Evolutionary conservation across 192 early-diverging fungal genomes (phyloP), one percentile per base, ranked within the genome.

Genomic region (Coemansia sp.): DNA sequence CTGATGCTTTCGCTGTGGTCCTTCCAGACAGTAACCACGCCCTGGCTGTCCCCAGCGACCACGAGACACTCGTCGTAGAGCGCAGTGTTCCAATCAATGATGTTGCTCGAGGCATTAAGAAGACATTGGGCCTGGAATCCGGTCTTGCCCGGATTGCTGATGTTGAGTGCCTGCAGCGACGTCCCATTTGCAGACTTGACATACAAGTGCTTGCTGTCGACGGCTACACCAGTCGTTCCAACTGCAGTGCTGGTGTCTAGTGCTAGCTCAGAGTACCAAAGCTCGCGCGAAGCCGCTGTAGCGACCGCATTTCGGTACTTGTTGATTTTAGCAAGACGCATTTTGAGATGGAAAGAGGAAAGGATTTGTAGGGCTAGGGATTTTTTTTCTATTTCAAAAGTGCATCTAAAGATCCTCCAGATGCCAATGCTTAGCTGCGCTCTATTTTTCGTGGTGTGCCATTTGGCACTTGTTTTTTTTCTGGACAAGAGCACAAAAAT

Each of bases 241-340:
- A 65, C n/a, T 0, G 79, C 61, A 4, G 38, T 56, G 20, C 14
- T 32, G n/a, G 71, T 42, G 58, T 77, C 72, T 6, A 71, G n/a
- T 1, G 68, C 22, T 39, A 82, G 68, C 68, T 74, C 79, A 65
- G 71, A 64, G 64, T 82, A 68, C 79, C 80, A 82, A 4, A 64
- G 46, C 55, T 77, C 80, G 38, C 75, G 80, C 9, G 57, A 63
- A 8, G 71, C 46, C 14, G 69, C 68, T 11, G 71, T 63, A 12
- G 75, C 80, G 49, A 53, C 43, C 10, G 80, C 75, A 59, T 76
- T 82, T 42, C 80, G 68, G 58, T 74, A 82, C 50, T 70, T 77
- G 80, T 74, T 82, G 56, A 74, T 57, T 16, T 60, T 61, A 12
- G 68, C 68, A n/a, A 77, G 20, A 20, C 71, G 71, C 80, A 82